phyloP scores from a whole-genome alignment of 164 flowering plant species.

The Protea cynaroides region DNA sequence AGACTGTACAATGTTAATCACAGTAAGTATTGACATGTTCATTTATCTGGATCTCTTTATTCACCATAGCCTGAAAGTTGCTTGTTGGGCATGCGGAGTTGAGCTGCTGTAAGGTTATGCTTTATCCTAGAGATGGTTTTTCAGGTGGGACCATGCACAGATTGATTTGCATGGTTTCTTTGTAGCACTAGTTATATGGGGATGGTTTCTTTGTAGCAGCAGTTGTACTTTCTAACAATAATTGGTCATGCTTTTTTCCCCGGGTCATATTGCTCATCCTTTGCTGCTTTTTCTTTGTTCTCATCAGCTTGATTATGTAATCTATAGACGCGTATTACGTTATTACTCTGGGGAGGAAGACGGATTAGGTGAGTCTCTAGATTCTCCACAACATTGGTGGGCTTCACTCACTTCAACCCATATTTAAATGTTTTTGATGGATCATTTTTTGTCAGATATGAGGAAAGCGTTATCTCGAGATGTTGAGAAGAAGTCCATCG shows the following conservation, averaged over 20 bases:
- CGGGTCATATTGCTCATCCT: neutral
- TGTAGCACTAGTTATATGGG: too few relatives aligned
- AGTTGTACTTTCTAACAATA: neutral
- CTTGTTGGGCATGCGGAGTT: too few relatives aligned
- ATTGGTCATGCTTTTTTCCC: too few relatives aligned
- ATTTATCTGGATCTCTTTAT: neutral
- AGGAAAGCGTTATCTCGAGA: conserved; percentile 92
- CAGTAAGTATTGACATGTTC: neutral
- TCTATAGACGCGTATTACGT: conserved; percentile 63
- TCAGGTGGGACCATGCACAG: too few relatives aligned
- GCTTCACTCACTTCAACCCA: too few relatives aligned
- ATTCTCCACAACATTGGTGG: neutral
- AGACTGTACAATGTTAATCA: too few relatives aligned
- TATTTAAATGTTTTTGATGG: conserved; percentile 7
- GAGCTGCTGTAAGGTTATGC: too few relatives aligned
- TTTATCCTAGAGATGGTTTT: too few relatives aligned
- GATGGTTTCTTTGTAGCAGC: too few relatives aligned
- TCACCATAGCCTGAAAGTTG: neutral
- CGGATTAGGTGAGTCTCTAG: conserved; percentile 62
- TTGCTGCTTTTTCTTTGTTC: conserved; percentile 3
- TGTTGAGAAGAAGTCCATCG: conserved; percentile 79
- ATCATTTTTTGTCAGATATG: conserved; percentile 65
- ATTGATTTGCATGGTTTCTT: neutral
- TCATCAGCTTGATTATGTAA: conserved; percentile 76
- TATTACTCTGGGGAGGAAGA: conserved; percentile 98